Conservation (phyloP, 192 early-diverging fungal species). For the Chytriomyces confervae region DNA sequence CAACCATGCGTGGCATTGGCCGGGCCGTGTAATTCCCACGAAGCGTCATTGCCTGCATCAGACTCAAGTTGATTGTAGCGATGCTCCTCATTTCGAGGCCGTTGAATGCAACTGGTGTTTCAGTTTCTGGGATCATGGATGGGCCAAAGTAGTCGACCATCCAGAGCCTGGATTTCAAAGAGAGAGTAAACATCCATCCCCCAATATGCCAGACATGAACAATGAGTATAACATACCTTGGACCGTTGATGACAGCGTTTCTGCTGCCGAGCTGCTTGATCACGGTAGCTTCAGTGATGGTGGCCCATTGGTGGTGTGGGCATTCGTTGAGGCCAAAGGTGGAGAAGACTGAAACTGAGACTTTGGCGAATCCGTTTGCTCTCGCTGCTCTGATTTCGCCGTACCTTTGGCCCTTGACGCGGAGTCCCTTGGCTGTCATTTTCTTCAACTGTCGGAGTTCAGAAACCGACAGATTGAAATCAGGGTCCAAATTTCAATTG, state of each 20-base stretch:
- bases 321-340: neutral
- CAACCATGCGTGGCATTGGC: neutral
- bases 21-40: neutral
- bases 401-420: neutral
- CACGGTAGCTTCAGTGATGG: neutral
- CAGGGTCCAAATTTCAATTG: too few relatives aligned
- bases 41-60: neutral
- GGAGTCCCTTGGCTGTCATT: neutral
- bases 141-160: conserved; percentile 1
- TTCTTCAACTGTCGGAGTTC: too few relatives aligned
- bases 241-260: neutral
- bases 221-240: neutral
- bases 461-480: too few relatives aligned
- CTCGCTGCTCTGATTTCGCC: neutral
- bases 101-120: neutral
- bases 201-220: neutral
- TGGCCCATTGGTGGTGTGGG: neutral
- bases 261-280: neutral
- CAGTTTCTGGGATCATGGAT: neutral
- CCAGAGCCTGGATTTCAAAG: neutral
- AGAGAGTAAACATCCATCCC: neutral
- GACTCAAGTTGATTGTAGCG: neutral
- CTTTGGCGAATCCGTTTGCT: neutral
- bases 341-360: neutral
- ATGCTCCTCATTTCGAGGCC: neutral